Percentiles rank a stretch among this genome's conserved stretches.
These are phyloP conservation scores for Cryptococcus maquisensis DNA, from an alignment of 1,284 basidiomycete genomes.

Conservation along the genomic window DNA sequence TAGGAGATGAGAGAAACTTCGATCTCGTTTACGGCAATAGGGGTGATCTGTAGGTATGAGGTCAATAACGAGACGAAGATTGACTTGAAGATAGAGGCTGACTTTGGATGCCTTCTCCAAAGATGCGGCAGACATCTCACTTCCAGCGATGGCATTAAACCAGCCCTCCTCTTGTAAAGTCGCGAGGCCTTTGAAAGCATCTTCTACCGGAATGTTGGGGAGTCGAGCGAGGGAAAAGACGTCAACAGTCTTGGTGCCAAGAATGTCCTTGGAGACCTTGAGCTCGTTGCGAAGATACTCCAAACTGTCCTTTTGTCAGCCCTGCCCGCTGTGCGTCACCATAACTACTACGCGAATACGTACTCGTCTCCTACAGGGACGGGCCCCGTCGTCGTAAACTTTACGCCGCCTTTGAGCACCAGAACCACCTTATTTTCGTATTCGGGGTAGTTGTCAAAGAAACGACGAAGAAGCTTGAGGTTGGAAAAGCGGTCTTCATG, in stretches of 20 bases:
- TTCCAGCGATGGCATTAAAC: conserved; percentile 30
- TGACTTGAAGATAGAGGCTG: not conserved
- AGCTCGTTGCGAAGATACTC: conserved; percentile 52
- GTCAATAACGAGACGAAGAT: not conserved
- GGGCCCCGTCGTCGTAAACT: conserved; percentile 3
- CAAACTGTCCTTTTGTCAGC: conserved; percentile 10
- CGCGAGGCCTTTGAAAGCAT: conserved; percentile 20
- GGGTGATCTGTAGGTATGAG: conserved; percentile 47
- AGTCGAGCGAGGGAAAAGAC: conserved; percentile 44
- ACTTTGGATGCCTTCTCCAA: conserved; percentile 27
- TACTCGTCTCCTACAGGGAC: conserved; percentile 7
- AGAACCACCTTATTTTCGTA: conserved; percentile 56
- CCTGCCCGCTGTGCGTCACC: not conserved
- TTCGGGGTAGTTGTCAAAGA: conserved; percentile 53
- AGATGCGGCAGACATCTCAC: conserved; percentile 22
- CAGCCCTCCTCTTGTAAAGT: conserved; percentile 32
- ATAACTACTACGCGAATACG: too few species aligned
- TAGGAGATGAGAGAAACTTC: conserved; percentile 57
- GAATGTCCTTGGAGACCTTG: conserved; percentile 44
- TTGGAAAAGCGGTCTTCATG: conserved; percentile 33
- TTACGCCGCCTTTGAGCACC: conserved; percentile 53
- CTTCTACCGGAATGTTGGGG: conserved; percentile 15
- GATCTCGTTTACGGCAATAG: conserved; percentile 56
- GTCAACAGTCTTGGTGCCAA: conserved; percentile 54
- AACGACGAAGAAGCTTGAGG: conserved; percentile 40